These are phyloP conservation scores for Ilex paraguariensis DNA, from an alignment of 305 asterid genomes.

Conservation along the genomic window DNA sequence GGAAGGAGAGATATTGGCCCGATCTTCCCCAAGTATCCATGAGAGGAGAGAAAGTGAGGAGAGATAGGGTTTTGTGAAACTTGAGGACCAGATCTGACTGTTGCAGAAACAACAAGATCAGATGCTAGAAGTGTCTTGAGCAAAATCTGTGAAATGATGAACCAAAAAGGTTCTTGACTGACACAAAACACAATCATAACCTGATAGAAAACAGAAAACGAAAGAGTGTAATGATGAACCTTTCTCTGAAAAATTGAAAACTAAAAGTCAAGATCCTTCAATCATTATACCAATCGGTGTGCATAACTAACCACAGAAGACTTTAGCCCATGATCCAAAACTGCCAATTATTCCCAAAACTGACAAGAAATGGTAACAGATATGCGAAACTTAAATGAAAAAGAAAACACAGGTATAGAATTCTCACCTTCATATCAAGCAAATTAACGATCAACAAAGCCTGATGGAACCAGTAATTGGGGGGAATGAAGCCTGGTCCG, in stretches of 20 bases:
- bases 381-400: too few relatives aligned
- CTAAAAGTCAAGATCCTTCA: background rate
- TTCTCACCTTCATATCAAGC: background rate
- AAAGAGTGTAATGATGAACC: conserved; percentile 9
- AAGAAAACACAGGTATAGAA: background rate
- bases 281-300: background rate
- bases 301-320: background rate
- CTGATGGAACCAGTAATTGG: conserved; percentile 12
- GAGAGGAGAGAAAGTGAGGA: too few relatives aligned
- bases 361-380: background rate
- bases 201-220: conserved; percentile 4
- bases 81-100: background rate
- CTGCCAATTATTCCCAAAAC: background rate
- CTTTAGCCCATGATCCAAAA: background rate
- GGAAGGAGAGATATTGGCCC: too few relatives aligned
- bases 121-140: conserved; percentile 3
- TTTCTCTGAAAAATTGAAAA: background rate
- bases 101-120: background rate
- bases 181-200: conserved; percentile 15
- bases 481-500: conserved; percentile 32
- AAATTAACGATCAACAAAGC: background rate
- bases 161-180: conserved; percentile 6
- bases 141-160: conserved; percentile 2
- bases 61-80: too few relatives aligned
- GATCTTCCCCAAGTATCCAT: too few relatives aligned